Conservation (phyloP, 2,329 filamentous ascomycete species). For the Juglanconis oblonga region DNA sequence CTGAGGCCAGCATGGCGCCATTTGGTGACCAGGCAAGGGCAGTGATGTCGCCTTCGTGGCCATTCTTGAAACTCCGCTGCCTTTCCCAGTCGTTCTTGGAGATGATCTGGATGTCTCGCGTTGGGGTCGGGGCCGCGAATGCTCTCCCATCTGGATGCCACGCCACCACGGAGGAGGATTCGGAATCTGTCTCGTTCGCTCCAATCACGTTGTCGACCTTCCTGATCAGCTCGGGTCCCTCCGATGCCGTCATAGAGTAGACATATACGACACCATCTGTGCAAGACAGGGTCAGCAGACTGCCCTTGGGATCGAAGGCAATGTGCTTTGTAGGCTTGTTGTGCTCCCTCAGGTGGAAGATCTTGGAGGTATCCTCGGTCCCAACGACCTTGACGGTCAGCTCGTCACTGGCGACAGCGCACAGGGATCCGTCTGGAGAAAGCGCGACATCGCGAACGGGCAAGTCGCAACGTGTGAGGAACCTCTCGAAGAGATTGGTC, state of each 20-base stretch:
- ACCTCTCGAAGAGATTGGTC: slow-evolving; percentile 71
- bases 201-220: slow-evolving; percentile 82
- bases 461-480: slow-evolving; percentile 79
- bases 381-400: slow-evolving; percentile 86
- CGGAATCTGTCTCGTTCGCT: slow-evolving; percentile 71
- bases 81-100: slow-evolving; percentile 89
- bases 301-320: slow-evolving; percentile 78
- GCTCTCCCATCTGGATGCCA: slow-evolving; percentile 96
- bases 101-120: slow-evolving; percentile 79
- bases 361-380: slow-evolving; percentile 70
- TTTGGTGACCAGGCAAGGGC: slow-evolving; percentile 93
- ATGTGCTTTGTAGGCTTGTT: slow-evolving; percentile 86
- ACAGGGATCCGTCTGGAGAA: slow-evolving; percentile 79
- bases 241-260: slow-evolving; percentile 70
- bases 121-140: slow-evolving; percentile 81
- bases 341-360: slow-evolving; percentile 81
- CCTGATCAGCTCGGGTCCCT: slow-evolving; percentile 76
- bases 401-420: slow-evolving; percentile 95
- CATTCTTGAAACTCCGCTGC: slow-evolving; percentile 74
- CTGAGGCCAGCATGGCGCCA: slow-evolving; percentile 76
- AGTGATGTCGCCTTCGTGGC: slow-evolving; percentile 81
- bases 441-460: slow-evolving; percentile 84
- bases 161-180: slow-evolving; percentile 68
- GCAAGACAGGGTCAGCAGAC: slow-evolving; percentile 75
- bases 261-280: slow-evolving; percentile 88